phyloP scores from a whole-genome alignment of 805 yeast genomes.

The Wickerhamomyces chaumierensis region DNA sequence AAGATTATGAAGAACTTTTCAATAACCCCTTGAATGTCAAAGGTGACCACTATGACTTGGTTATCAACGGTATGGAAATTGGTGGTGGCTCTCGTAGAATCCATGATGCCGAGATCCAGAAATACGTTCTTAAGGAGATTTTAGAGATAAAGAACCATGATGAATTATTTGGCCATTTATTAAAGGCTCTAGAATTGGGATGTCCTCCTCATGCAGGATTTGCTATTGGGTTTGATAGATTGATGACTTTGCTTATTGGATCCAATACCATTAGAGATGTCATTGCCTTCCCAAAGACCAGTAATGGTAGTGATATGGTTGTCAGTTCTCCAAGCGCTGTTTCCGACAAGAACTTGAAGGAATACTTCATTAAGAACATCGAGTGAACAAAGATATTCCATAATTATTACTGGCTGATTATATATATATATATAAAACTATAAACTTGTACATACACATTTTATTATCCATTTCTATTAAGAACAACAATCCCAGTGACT shows the following conservation, averaged over 20 bases:
- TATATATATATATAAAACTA: no score
- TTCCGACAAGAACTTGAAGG: conserved; percentile 32
- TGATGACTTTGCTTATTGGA: conserved; percentile 85
- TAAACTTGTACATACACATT: neutral
- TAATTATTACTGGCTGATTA: no score
- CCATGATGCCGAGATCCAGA: conserved; percentile 75
- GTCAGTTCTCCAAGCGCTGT: conserved; percentile 78
- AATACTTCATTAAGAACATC: conserved; percentile 36
- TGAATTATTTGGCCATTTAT: conserved; percentile 71
- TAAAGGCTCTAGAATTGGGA: conserved; percentile 74
- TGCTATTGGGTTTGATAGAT: conserved; percentile 89
- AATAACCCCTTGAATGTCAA: conserved; percentile 49
- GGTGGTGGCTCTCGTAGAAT: conserved; percentile 98
- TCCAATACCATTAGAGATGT: conserved; percentile 78
- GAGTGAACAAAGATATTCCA: neutral
- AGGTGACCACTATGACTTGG: conserved; percentile 93
- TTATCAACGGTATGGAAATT: conserved; percentile 85
- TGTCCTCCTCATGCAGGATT: conserved; percentile 99
- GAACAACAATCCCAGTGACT: no score
- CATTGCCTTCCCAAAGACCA: conserved; percentile 91
- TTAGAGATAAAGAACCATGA: conserved; percentile 50
- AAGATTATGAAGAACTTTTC: conserved; percentile 49
- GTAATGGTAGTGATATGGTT: conserved; percentile 78
- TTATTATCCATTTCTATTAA: no score
- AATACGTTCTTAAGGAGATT: conserved; percentile 54